Percentiles rank a stretch among this genome's conserved stretches.
Conservation (phyloP, 1,139 yeast genomes). For the Taiozyma sp. region DNA sequence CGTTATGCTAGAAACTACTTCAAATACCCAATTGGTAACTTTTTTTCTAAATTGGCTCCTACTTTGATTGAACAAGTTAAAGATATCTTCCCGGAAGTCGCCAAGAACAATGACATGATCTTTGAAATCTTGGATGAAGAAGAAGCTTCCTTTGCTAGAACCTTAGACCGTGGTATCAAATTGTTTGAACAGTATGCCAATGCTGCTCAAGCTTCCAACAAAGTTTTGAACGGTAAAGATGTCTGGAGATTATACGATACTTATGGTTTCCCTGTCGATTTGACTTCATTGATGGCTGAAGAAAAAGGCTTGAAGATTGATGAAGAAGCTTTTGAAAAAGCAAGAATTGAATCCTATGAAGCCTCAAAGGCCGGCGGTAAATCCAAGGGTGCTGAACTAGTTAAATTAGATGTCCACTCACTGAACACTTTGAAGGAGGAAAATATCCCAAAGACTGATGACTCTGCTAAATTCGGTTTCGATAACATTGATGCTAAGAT, state of each 20-base stretch:
- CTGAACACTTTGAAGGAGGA: slow-evolving; percentile 62
- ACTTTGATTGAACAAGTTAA: slow-evolving; percentile 86
- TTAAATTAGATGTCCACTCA: slow-evolving; percentile 89
- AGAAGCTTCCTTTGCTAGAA: slow-evolving; percentile 90
- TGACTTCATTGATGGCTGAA: slow-evolving; percentile 97
- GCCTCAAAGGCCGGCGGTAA: slow-evolving; percentile 91
- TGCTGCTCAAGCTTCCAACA: slow-evolving; percentile 71
- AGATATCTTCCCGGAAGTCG: slow-evolving; percentile 88
- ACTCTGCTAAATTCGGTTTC: slow-evolving; percentile 64
- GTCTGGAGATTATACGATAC: slow-evolving; percentile 99
- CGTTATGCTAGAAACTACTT: slow-evolving; percentile 95
- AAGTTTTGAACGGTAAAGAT: slow-evolving; percentile 83
- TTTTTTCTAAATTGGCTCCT: slow-evolving; percentile 89
- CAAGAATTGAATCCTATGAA: slow-evolving; percentile 83
- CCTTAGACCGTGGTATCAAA: slow-evolving; percentile 97
- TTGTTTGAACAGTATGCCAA: slow-evolving; percentile 90
- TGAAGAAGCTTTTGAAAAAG: slow-evolving; percentile 86
- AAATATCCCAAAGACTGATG: slow-evolving; percentile 78
- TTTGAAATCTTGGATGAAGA: slow-evolving; percentile 94
- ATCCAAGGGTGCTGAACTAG: slow-evolving; percentile 48
- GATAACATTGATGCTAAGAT: slow-evolving; percentile 60
- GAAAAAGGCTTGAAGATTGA: slow-evolving; percentile 95
- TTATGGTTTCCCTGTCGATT: slow-evolving; percentile 98
- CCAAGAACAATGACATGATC: slow-evolving; percentile 64
- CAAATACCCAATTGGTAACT: slow-evolving; percentile 91